phyloP scores from a whole-genome alignment of 2,329 filamentous ascomycete genomes.

The Triangularia verruculosa region DNA sequence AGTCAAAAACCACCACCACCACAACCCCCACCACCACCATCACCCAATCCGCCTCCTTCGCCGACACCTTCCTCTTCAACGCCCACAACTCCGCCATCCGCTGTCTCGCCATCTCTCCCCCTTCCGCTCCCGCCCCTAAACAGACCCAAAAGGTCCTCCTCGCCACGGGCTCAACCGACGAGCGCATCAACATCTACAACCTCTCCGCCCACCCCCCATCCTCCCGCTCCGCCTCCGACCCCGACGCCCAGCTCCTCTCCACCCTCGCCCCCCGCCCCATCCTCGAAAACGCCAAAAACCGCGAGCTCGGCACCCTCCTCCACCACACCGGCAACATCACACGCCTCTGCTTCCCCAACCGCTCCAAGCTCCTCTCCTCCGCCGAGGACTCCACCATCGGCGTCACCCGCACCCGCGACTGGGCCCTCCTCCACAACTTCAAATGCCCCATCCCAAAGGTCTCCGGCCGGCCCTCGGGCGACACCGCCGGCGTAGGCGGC shows the following conservation, averaged over 20 bases:
- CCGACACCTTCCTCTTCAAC: constrained; percentile 93
- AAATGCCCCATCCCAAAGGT: constrained; percentile 83
- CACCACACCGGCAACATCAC: constrained; percentile 86
- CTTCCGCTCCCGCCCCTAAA: constrained; percentile 58
- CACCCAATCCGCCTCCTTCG: constrained; percentile 59
- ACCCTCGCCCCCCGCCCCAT: constrained; percentile 70
- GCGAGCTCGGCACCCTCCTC: constrained; percentile 80
- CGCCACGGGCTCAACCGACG: constrained; percentile 88
- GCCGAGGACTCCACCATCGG: constrained; percentile 90
- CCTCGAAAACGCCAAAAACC: constrained; percentile 80
- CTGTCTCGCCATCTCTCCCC: constrained; percentile 79
- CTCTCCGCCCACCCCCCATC: constrained; percentile 67
- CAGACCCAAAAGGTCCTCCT: constrained; percentile 81
- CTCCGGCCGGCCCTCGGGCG: constrained; percentile 77
- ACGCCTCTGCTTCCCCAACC: constrained; percentile 74
- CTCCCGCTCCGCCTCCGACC: constrained; percentile 47
- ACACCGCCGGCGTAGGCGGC: constrained; percentile 79
- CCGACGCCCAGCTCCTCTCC: constrained; percentile 57
- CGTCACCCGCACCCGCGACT: constrained; percentile 83
- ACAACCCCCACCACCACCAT: neutral
- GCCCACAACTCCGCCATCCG: constrained; percentile 88
- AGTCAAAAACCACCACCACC: constrained; percentile 23
- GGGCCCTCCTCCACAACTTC: constrained; percentile 82
- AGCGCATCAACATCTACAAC: constrained; percentile 91
- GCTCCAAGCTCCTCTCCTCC: constrained; percentile 82